Evolutionary conservation across 768 basidiomycete species (phyloP), one percentile per base, ranked within the genome.

Genomic region (Russula griseocarnosa): DNA sequence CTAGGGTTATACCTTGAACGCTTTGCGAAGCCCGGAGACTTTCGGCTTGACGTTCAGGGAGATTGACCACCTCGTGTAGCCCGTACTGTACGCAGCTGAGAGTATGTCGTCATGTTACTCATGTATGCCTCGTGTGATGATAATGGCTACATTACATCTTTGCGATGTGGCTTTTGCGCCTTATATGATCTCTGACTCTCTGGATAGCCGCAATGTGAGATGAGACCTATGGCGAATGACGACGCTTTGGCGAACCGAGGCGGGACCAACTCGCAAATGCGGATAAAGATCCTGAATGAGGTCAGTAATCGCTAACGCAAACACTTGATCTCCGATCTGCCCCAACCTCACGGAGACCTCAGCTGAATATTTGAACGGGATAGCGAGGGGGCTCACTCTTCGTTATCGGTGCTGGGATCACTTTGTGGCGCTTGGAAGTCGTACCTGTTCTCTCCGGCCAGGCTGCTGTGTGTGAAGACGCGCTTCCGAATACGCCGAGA

Each of bases 381-480:
- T n/a, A 14, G 36, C 9, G 28, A 34, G 7, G 18, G 22, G 3
- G 24, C 50, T 44, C 22, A 42, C 62, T 44, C 50, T 28, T 63
- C 62, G 20, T 58, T 52, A 57, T 63, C 62, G 13, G 18, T 1
- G 26, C 22, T 58, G 9, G 62, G 50, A 58, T 64, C 53, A 7
- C 3, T 44, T 20, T 10, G 52, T 14, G 52, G 34, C 5, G 36
- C 58, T 36, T 64, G 56, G 30, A 55, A 60, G 34, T 34, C 52
- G 22, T 32, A 22, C 36, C 47, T 59, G 28, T 34, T 28, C 8
- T 42, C 30, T 18, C 6, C 51, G 2, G 14, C 34, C 36, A 60
- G 22, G 38, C 63, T 64, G 53, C 38, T 55, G 58, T 64, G 63
- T 2, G 58, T 60, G 38, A 64, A 60, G 3, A 60, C 2, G 1